Base-by-base conservation (phyloP, 225 moss, liverwort and hornwort species). In the Straminergon stramineum region DNA sequence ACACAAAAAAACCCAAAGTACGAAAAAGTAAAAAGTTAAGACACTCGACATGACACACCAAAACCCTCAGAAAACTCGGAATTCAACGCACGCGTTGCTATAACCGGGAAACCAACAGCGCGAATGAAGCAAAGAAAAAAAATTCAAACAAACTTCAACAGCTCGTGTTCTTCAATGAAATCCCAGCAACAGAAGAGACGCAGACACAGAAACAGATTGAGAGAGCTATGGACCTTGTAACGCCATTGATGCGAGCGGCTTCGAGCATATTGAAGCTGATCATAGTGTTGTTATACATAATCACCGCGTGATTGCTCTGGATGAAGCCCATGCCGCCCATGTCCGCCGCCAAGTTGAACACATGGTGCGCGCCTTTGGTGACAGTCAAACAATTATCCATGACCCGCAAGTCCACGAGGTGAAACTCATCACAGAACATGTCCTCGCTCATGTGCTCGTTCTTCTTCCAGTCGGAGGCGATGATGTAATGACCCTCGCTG, bases 311-410 rank as follows among this genome's bases (percentile, higher is more conserved):
- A 91, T 97, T 97, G 58, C 94, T 94, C 93, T 97, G 97, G 86
- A 97, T 97, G 90, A 97, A 97, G 55, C 96, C 97, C 97, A 97
- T 97, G 70, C 97, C 97, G 58, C 97, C 97, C 97, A 97, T 97
- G 56, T 97, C 97, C 2, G 97, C 97, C 3, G 97, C 97, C 87
- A 97, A 83, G 93, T 97, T 97, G 93, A 97, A 97, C 15, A 95
- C 95, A 64, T 97, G 97, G 56, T 96, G 92, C 6, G 93, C 94
- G 48, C 90, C 94, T 71, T 95, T 88, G 45, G 97, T 97, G 52
- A 97, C 95, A 75, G 67, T 88, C 69, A 94, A 68, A 86, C 97
- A 97, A 92, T 97, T 97, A n/a, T 95, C 96, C 88, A 92, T 93
- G 48, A 97, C 97, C 24, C 97, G 95, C 85, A 97, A 80, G 55